Conservation (phyloP, 1,284 basidiomycete genomes). For the Cutaneotrichosporon mucoides region DNA sequence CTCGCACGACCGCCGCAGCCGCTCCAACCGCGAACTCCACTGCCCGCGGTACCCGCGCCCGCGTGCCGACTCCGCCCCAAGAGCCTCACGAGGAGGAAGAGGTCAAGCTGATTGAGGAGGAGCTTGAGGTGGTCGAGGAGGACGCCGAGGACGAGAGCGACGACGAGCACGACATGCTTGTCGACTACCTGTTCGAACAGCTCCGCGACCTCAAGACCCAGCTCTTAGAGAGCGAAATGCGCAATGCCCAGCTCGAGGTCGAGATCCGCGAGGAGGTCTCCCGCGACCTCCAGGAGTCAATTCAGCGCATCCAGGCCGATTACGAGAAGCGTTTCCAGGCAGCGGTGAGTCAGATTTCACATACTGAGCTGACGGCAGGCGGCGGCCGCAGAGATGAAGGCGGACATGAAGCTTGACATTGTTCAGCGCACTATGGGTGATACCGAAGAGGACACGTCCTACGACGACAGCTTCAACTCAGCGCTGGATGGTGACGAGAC, state of each 20-base stretch:
- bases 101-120: slow-evolving; percentile 63
- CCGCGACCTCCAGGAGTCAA: slow-evolving; percentile 77
- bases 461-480: slow-evolving; percentile 38
- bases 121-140: slow-evolving; percentile 75
- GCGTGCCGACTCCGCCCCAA: slow-evolving; percentile 1
- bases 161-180: slow-evolving; percentile 72
- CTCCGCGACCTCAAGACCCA: slow-evolving; percentile 71
- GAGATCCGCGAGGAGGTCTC: slow-evolving; percentile 89
- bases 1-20: no score
- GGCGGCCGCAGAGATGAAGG: slow-evolving; percentile 73
- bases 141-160: slow-evolving; percentile 58
- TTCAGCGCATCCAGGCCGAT: slow-evolving; percentile 73
- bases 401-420: slow-evolving; percentile 89
- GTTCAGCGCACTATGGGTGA: slow-evolving; percentile 60
- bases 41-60: no score
- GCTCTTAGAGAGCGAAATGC: slow-evolving; percentile 82
- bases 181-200: slow-evolving; percentile 88
- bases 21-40: no score
- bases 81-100: slow-evolving; percentile 15
- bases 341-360: not conserved
- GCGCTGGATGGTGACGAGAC: slow-evolving; percentile 25
- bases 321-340: slow-evolving; percentile 67
- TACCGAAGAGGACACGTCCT: slow-evolving; percentile 14
- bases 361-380: slow-evolving; percentile 36
- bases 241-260: slow-evolving; percentile 72